Conservation (phyloP, 83 land plant species). For the Thuja plicata region DNA sequence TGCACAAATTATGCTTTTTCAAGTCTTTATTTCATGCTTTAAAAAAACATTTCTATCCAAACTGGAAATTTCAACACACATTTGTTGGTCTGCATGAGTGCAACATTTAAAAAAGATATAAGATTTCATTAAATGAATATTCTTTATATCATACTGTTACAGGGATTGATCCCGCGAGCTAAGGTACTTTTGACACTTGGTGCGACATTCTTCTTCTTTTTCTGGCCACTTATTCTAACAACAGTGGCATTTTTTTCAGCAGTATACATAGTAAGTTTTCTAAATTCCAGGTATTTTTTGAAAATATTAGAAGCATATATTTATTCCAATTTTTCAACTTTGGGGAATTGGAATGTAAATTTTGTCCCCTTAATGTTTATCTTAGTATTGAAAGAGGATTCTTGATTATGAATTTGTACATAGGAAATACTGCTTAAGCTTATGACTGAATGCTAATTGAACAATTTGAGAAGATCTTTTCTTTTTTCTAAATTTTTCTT, state of each 20-base stretch:
- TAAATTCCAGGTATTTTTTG: constrained; percentile 21
- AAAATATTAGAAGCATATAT: constrained; percentile 49
- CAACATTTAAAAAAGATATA: background rate
- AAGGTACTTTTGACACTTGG: constrained; percentile 78
- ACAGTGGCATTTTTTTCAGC: constrained; percentile 59
- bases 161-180: constrained; percentile 92
- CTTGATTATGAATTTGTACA: background rate
- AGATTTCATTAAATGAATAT: background rate
- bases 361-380: background rate
- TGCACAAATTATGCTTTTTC: background rate
- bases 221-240: constrained; percentile 85
- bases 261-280: constrained; percentile 68
- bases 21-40: background rate
- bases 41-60: background rate
- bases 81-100: background rate
- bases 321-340: background rate
- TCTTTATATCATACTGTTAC: constrained; percentile 12
- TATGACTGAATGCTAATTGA: background rate
- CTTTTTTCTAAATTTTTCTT: background rate
- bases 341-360: background rate
- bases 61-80: background rate
- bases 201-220: constrained; percentile 82
- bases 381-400: background rate
- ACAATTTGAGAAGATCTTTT: too few species aligned
- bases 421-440: background rate